These are phyloP conservation scores for Shiraia bambusicola DNA, from an alignment of 2,329 filamentous ascomycete genomes.

Conservation along the genomic window DNA sequence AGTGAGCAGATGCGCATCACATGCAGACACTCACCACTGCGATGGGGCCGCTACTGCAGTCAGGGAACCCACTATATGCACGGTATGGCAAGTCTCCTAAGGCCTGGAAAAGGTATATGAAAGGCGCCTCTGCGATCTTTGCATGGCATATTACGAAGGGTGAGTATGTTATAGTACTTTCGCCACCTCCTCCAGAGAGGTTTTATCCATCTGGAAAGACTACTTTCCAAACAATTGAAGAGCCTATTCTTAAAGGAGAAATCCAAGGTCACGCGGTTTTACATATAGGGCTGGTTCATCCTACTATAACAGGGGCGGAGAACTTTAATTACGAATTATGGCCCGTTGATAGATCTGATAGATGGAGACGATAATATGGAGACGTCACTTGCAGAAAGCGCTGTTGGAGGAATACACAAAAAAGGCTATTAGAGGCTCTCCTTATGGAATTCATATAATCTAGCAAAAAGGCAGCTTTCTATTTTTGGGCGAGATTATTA, in stretches of 20 bases:
- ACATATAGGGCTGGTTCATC: conserved; percentile 30
- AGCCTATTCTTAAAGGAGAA: conserved; percentile 22
- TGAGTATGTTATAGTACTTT: conserved; percentile 23
- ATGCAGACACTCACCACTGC: conserved; percentile 30
- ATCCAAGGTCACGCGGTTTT: conserved; percentile 9
- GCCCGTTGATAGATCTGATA: conserved; percentile 19
- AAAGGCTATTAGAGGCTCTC: too few species aligned
- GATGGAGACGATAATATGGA: too few species aligned
- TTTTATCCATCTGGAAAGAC: conserved; percentile 25
- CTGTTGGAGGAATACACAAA: too few species aligned
- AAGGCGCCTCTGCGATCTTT: conserved; percentile 28
- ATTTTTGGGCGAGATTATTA: too few species aligned
- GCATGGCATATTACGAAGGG: conserved; percentile 24
- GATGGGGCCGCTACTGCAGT: conserved; percentile 26
- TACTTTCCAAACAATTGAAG: conserved; percentile 28
- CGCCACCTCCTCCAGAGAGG: conserved; percentile 27
- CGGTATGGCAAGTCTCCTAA: conserved; percentile 1
- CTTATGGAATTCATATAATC: too few species aligned
- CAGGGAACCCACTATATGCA: conserved; percentile 13
- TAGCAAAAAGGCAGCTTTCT: too few species aligned
- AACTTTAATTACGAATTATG: conserved; percentile 29
- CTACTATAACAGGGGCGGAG: conserved; percentile 22
- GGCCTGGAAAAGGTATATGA: conserved; percentile 20
- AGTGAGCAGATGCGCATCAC: conserved; percentile 25
- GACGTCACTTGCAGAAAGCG: too few species aligned